Base-by-base conservation (phyloP, 2,329 filamentous ascomycete genomes). In the Colletotrichum sidae region DNA sequence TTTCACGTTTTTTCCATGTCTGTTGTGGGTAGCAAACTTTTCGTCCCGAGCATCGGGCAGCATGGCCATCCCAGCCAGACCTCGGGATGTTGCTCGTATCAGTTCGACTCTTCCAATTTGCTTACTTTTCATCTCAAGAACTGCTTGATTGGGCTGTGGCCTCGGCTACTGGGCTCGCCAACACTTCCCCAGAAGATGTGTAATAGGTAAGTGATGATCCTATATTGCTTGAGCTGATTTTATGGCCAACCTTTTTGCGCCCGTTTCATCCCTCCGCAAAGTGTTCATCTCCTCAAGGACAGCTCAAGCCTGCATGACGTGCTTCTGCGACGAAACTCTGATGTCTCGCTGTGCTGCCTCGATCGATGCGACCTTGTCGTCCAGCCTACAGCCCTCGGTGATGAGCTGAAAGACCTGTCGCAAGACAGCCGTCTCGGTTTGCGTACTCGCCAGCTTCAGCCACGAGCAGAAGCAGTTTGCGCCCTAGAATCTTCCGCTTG, bases 251-350 rank as follows among this genome's bases (percentile, higher is more conserved):
- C 46, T 34, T 57, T 57, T 56, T 50, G 38, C 35, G 53, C 53
- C 47, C 47, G 59, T 66, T 66, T 66, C 63, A 57, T 63, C 63
- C n/a, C 42, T 42, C 45, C 52, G 38, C 52, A 37, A 39, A 57
- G 52, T 44, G 63, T 66, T 66, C 63, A 34, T 66, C 63, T 66
- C 41, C 63, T 66, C 59, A 50, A 57, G 37, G 33, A 47, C 41
- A n/a, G 57, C 57, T 55, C 46, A 45, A 65, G 57, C 51, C 35
- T 10, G 35, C 46, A 51, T 56, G 58, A 46, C 52, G 49, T 60
- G 57, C 46, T 46, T 47, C 59, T 45, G 59, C 52, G 42, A 57
- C 58, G 4, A 52, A 57, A 57, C 51, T 49, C 47, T 53, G 42
- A 10, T 38, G 34, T 35, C 12, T 25, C 15, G 15, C 38, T 41